A percentile compares a stretch with the other conserved stretches of the same genome.
Evolutionary conservation across 495 filamentous ascomycete species (phyloP).

Genomic region (Talaromyces wortmannii): DNA sequence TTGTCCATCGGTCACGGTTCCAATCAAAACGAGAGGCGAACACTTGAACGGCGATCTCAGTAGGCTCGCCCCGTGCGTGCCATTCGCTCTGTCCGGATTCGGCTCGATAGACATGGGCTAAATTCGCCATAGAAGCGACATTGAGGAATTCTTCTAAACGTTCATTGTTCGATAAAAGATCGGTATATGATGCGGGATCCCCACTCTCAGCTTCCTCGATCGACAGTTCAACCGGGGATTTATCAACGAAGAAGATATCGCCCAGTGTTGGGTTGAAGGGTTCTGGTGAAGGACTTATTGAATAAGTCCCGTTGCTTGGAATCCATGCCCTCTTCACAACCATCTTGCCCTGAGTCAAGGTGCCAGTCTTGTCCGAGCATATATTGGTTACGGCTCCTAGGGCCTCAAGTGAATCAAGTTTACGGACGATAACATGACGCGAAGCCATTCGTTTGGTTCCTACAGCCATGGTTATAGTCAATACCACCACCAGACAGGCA

Average conservation of each 20-base stretch:
- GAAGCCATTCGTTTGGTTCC: slow-evolving; percentile 66
- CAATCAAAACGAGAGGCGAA: slow-evolving; percentile 57
- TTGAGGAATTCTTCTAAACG: slow-evolving; percentile 45
- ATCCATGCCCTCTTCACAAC: slow-evolving; percentile 68
- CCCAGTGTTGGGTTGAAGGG: slow-evolving; percentile 42
- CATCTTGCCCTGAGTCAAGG: slow-evolving; percentile 62
- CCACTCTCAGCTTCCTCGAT: slow-evolving; percentile 14
- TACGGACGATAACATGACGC: slow-evolving; percentile 61
- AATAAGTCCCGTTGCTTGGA: slow-evolving; percentile 47
- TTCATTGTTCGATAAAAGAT: slow-evolving; percentile 13
- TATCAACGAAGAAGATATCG: slow-evolving; percentile 43
- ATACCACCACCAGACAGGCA: slow-evolving; percentile 61
- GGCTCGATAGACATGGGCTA: slow-evolving; percentile 48
- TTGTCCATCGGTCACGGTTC: slow-evolving; percentile 44
- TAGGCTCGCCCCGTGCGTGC: slow-evolving; percentile 60
- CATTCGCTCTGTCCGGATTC: slow-evolving; percentile 40
- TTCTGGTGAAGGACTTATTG: slow-evolving; percentile 37
- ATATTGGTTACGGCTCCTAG: slow-evolving; percentile 66
- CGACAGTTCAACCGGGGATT: slow-evolving; percentile 17
- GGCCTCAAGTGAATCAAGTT: slow-evolving; percentile 59
- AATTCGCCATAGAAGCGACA: slow-evolving; percentile 58
- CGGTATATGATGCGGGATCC: slow-evolving; percentile 19
- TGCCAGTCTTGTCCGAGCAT: slow-evolving; percentile 69
- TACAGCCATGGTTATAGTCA: slow-evolving; percentile 63
- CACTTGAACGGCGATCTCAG: slow-evolving; percentile 65